Conservation (phyloP, 768 basidiomycete genomes). For the Peribolospora kevripleyi region DNA sequence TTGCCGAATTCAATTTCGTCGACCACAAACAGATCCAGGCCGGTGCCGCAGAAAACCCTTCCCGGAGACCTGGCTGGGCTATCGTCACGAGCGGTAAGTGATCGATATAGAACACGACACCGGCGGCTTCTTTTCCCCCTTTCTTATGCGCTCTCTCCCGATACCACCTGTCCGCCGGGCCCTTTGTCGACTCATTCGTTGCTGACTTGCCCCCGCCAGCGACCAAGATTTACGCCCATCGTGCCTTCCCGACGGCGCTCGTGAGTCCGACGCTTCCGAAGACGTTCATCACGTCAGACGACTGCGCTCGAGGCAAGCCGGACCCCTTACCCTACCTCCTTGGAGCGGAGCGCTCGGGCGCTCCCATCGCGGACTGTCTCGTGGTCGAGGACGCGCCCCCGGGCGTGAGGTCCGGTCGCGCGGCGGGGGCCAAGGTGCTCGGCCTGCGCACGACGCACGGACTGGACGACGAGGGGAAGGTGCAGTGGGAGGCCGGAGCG, state of each 20-base stretch:
- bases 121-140: neutral
- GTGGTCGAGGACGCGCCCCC: slow-evolving; percentile 80
- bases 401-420: slow-evolving; percentile 47
- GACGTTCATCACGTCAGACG: slow-evolving; percentile 49
- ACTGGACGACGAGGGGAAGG: slow-evolving; percentile 20
- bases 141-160: neutral
- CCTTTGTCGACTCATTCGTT: neutral
- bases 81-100: slow-evolving; percentile 58
- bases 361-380: slow-evolving; percentile 17
- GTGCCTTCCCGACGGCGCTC: slow-evolving; percentile 38
- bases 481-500: slow-evolving; percentile 30
- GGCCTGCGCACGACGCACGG: slow-evolving; percentile 65
- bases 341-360: slow-evolving; percentile 30
- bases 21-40: neutral
- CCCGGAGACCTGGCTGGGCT: slow-evolving; percentile 31
- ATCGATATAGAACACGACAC: neutral
- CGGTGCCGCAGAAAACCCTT: too few relatives aligned
- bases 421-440: slow-evolving; percentile 49
- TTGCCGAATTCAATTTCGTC: too few relatives aligned
- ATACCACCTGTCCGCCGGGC: too few relatives aligned
- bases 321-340: slow-evolving; percentile 64
- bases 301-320: slow-evolving; percentile 58
- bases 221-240: slow-evolving; percentile 42
- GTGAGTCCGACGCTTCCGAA: slow-evolving; percentile 31
- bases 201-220: slow-evolving; percentile 24